A percentile compares a stretch with the other conserved stretches of the same genome.
Evolutionary conservation across 2,329 filamentous ascomycete genomes (phyloP).

Genomic region (Curvularia verruculosa): DNA sequence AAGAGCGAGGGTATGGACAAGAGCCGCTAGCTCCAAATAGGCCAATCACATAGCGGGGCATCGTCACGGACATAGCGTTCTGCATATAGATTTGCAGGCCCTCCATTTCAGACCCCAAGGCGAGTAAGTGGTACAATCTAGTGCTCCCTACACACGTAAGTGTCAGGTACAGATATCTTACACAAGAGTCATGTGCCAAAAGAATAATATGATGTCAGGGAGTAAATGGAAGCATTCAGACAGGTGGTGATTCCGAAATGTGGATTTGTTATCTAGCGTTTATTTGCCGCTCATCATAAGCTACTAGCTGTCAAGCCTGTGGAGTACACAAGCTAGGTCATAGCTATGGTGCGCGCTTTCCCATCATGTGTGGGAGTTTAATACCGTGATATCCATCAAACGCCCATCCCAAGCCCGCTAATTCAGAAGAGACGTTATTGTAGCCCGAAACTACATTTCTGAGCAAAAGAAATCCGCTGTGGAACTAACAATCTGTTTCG

Average conservation of each 20-base stretch:
- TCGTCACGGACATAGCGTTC: constrained; percentile 4
- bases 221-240: background rate
- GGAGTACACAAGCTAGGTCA: constrained; percentile 4
- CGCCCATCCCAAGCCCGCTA: constrained; percentile 34
- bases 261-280: constrained; percentile 17
- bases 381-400: constrained; percentile 33
- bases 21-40: constrained; percentile 9
- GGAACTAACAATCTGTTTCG: background rate
- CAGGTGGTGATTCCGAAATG: constrained; percentile 8
- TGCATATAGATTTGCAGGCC: background rate
- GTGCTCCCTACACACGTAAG: background rate
- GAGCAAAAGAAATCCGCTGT: background rate
- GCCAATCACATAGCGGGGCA: constrained; percentile 12
- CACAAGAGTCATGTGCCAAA: background rate
- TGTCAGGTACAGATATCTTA: background rate
- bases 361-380: constrained; percentile 9
- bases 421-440: constrained; percentile 26
- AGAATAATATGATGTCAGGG: background rate
- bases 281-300: constrained; percentile 7
- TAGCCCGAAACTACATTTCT: constrained; percentile 4
- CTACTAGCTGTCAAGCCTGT: constrained; percentile 1
- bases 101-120: background rate
- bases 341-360: constrained; percentile 4
- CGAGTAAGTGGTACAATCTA: background rate
- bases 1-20: background rate